phyloP scores from a whole-genome alignment of 768 basidiomycete genomes.

The Mycena olivaceomarginata region DNA sequence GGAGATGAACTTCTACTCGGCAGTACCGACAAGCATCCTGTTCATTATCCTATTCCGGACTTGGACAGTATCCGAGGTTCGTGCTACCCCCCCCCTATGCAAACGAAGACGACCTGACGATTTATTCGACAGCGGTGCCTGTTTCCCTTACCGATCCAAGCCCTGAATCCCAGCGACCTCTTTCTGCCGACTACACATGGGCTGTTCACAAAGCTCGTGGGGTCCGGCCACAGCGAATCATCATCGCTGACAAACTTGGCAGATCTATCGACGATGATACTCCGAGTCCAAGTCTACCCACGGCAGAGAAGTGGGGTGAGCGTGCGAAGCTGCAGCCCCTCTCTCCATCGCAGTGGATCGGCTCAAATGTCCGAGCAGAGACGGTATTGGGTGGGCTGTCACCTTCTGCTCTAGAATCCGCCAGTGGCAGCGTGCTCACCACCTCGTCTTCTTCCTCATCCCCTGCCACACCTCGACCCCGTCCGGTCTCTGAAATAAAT shows the following conservation, averaged over 20 bases:
- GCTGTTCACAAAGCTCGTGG: constrained; percentile 9
- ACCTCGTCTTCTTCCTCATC: constrained; percentile 23
- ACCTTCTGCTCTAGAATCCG: constrained; percentile 19
- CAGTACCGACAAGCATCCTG: background rate
- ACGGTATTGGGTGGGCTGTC: background rate
- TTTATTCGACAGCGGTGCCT: constrained; percentile 18
- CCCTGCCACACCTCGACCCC: constrained; percentile 39
- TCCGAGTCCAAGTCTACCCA: constrained; percentile 13
- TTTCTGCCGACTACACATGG: constrained; percentile 18
- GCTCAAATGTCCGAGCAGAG: constrained; percentile 21
- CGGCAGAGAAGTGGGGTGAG: constrained; percentile 20
- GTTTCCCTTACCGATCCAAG: background rate
- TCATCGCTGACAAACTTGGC: constrained; percentile 28
- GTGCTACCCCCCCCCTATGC: background rate
- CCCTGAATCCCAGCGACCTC: constrained; percentile 12
- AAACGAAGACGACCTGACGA: constrained; percentile 6
- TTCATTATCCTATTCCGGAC: constrained; percentile 12
- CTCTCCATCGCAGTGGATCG: constrained; percentile 42
- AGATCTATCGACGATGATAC: constrained; percentile 3
- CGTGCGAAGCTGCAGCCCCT: constrained; percentile 22
- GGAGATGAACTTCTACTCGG: background rate
- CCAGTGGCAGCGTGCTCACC: constrained; percentile 28
- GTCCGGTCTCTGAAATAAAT: constrained; percentile 23
- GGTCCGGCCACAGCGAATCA: constrained; percentile 30
- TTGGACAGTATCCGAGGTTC: constrained; percentile 25